Base-by-base conservation (phyloP, 2,329 filamentous ascomycete species). In the Elsinoe arachidis region DNA sequence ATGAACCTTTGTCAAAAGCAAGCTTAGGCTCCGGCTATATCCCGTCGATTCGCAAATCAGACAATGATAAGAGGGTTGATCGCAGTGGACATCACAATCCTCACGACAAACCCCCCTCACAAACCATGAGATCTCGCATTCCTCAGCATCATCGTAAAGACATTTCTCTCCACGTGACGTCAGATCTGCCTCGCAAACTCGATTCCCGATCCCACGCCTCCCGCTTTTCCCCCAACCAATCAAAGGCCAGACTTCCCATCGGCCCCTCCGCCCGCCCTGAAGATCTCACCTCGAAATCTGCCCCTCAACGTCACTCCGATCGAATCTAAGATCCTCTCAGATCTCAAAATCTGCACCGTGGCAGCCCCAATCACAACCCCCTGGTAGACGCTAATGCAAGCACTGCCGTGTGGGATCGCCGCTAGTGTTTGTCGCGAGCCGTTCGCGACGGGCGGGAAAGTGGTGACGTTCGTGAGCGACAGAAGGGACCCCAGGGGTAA, bases 371-470 rank as follows among this genome's bases (percentile, higher is more conserved):
- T 43, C 21, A 34, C n/a, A 37, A 17, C 37, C 38, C 19, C 26
- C 23, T 14, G 19, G 19, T 35, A 14, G 53, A n/a, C 53, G 53
- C 53, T 55, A 55, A 43, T 55, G 53, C 53, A 55, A n/a, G 37
- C 53, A 55, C 53, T 55, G 35, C 53, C 53, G 53, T 30, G 38
- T 26, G 19, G n/a, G 41, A 46, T 46, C 41, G 41, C 41, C 41
- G 23, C 53, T 55, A 46, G 14, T n/a, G n/a, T 43, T 19, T 17
- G 15, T 26, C 41, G 9, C 26, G 21, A 46, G 19, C 39, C 38
- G 39, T 35, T 56, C 19, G 26, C 33, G 39, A 38, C n/a, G 19
- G 26, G 7, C 35, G 26, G 5, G 39, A 47, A 26, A 38, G 38
- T 56, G 38, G 41, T 56, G 54, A 56, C 41, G 54, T 56, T 12